Base-by-base conservation (phyloP, 176 grass and related monocot species). In the Musa itinerans region DNA sequence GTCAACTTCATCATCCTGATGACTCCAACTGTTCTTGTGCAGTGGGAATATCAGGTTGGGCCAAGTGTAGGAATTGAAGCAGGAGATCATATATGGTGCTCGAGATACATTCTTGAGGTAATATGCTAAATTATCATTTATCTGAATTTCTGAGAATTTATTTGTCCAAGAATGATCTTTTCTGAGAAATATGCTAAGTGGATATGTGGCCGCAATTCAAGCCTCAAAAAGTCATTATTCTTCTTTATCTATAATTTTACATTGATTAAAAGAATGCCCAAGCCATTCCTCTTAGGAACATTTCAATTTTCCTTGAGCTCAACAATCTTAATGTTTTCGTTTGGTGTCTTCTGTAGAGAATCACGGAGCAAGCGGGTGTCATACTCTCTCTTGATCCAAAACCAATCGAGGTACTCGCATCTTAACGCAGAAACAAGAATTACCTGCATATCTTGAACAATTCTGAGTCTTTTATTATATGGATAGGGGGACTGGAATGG, bases 41-140 rank as follows among this genome's bases (percentile, higher is more conserved):
- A 99, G 96, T 99, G 96, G 96, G 96, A 99, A 78, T 99, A 92
- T 78, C 96, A 99, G 78, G 96, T 99, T 86, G 96, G 96, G 73
- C 96, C 96, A 27, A 95, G 96, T 71, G 96, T 99, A 61, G 96
- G 91, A 74, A 99, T 99, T 69, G 96, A 94, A 76, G 91, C 96
- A 72, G 91, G 88, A 75, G 96, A 99, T 54, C 89, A 99, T 63
- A 84, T 99, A 71, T 99, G 96, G 96, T 84, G 83, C 81, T 99
- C 96, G 43, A 91, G 96, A 89, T 99, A 99, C 79, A 71, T 99
- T 88, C 96, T 99, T 9, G 96, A 99, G 96, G 96, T 94, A 92
- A 50, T 85, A 1, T 57, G 29, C 19, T 43, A 43, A 43, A 43
- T 6, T 43, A 43, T 6, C 34, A 5, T 43, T 43, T 43, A 43